Percentiles rank a stretch among this genome's conserved stretches.
phyloP scores from a whole-genome alignment of 2,329 filamentous ascomycete species.

The Neoscytalidium dimidiatum region DNA sequence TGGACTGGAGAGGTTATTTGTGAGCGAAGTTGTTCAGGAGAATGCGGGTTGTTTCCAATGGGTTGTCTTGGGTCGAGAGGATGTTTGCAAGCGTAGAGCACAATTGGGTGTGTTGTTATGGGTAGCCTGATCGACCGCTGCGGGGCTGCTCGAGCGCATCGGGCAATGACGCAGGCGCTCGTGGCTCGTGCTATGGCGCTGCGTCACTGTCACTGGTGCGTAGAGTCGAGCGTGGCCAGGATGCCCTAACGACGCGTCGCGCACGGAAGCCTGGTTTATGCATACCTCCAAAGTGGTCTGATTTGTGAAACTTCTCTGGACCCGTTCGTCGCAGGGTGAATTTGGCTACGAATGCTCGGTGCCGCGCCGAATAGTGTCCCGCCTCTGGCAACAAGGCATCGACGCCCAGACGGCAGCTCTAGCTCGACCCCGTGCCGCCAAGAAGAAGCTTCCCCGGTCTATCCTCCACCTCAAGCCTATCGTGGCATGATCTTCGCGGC shows the following conservation, averaged over 20 bases:
- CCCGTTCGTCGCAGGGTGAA: not conserved
- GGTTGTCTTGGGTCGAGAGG: not conserved
- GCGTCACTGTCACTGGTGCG: not conserved
- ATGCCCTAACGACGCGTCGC: not conserved
- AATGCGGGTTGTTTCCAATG: not conserved
- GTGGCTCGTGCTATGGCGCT: conserved; percentile 8
- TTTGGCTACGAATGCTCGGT: not conserved
- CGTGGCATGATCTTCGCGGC: conserved; percentile 1
- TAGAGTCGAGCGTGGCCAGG: too few relatives aligned
- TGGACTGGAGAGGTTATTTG: not conserved
- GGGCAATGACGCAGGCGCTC: conserved; percentile 5
- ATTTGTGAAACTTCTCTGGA: not conserved
- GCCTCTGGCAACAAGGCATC: not conserved
- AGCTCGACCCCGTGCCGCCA: not conserved
- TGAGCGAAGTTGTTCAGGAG: not conserved
- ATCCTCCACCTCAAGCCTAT: not conserved
- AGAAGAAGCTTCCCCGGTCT: not conserved
- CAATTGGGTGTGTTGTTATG: conserved; percentile 1
- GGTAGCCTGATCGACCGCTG: conserved; percentile 5
- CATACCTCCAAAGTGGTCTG: not conserved
- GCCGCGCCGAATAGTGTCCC: not conserved
- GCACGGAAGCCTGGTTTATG: conserved; percentile 3
- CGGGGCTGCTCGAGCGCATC: not conserved
- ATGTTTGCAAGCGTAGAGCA: not conserved
- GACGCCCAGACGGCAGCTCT: not conserved